Evolutionary conservation across 371 early-diverging fungal genomes (phyloP), one percentile per base, ranked within the genome.

Genomic region (Saksenaea oblongispora): DNA sequence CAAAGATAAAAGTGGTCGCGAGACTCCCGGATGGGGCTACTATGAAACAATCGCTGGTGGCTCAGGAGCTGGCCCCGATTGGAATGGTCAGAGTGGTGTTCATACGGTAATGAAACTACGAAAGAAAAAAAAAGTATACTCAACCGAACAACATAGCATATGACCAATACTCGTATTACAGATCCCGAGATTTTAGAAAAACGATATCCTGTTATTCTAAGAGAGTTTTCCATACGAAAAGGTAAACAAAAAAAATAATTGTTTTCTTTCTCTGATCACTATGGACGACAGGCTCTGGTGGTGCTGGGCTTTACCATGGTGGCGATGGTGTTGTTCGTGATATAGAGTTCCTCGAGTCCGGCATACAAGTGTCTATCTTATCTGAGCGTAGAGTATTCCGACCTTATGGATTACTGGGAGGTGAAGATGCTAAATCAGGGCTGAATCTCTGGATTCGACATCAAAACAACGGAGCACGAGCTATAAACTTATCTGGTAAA

Each of bases 151-250:
- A 54, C 44, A 63, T 89, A 91, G 53, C 97, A 98, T 71, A 98
- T 97, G 96, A 96, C 97, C 34, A 97, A 98, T 71, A 97, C 97
- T 0, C 87, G 96, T 18, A 97, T 97, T 65, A 98, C 98, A 0
- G 98, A 98, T 71, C 94, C 94, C 0, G 98, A 98, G 73, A 95
- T 97, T 34, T 75, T 97, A 22, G 98, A 97, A 70, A 83, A 91
- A 47, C 84, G 96, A n/a, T 97, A 97, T 66, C 96, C 98, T 1
- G 96, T 98, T 13, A 73, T 97, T 14, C 74, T 98, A 31, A 90
- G 89, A 31, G 85, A 89, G 66, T 98, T 97, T 72, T 86, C 91
- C 0, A 71, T 97, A 26, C 87, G 97, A 7, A 62, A 67, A 54
- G 76, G 80, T 73, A 67, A 62, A 27, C 54, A 1, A 22, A 1